These are phyloP conservation scores for Zygotorulaspora mrakii DNA, from an alignment of 1,139 yeast species.

Conservation along the genomic window DNA sequence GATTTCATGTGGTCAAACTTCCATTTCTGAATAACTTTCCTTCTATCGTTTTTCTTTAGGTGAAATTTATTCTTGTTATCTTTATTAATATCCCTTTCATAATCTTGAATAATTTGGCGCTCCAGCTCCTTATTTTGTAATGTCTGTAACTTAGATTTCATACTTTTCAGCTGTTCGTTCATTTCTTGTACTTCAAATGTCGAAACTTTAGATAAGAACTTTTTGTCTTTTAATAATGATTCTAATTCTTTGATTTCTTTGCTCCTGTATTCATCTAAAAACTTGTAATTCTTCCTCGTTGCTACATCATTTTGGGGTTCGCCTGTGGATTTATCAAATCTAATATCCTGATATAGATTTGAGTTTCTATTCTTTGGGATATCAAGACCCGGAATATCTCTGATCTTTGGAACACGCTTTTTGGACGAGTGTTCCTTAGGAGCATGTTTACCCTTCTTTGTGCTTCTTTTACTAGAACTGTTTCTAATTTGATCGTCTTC, in stretches of 20 bases:
- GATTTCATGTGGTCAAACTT: conserved; percentile 82
- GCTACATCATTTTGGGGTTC: conserved; percentile 67
- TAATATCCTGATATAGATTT: conserved; percentile 64
- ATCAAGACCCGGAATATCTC: conserved; percentile 72
- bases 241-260: conserved; percentile 64
- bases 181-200: conserved; percentile 52
- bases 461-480: conserved; percentile 16
- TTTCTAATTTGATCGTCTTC: conserved; percentile 28
- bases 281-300: conserved; percentile 72
- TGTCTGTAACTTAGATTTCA: conserved; percentile 73
- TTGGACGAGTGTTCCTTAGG: conserved; percentile 73
- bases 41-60: conserved; percentile 75
- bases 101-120: conserved; percentile 52
- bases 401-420: conserved; percentile 61
- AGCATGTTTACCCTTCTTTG: conserved; percentile 60
- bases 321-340: conserved; percentile 89
- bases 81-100: conserved; percentile 37
- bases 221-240: conserved; percentile 52
- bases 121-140: conserved; percentile 75
- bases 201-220: conserved; percentile 44
- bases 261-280: conserved; percentile 79
- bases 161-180: conserved; percentile 52
- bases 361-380: conserved; percentile 38
- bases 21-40: conserved; percentile 82
- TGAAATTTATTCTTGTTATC: conserved; percentile 44